phyloP scores from a whole-genome alignment of 164 flowering plant species.

The Sedum album region DNA sequence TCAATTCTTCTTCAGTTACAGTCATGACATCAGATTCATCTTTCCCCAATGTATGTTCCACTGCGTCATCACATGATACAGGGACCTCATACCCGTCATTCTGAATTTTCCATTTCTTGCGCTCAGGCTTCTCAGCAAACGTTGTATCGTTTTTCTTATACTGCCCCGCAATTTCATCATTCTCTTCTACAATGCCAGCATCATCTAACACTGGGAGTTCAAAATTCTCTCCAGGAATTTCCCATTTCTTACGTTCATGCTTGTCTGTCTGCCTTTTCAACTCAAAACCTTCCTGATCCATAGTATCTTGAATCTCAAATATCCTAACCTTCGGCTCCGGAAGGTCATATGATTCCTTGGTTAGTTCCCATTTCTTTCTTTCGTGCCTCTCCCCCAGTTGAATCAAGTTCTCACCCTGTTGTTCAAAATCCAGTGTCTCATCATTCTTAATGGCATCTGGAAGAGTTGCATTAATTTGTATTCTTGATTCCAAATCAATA shows the following conservation, averaged over 20 bases:
- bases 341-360: conserved; percentile 11
- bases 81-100: conserved; percentile 9
- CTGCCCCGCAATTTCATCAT: conserved; percentile 9
- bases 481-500: conserved; percentile 11
- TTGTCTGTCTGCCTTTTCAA: conserved; percentile 1
- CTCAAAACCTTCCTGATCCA: neutral
- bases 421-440: conserved; percentile 2
- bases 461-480: conserved; percentile 9
- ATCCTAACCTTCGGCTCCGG: neutral
- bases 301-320: neutral
- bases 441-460: neutral
- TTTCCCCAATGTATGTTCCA: conserved; percentile 11
- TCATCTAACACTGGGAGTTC: conserved; percentile 11
- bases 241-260: conserved; percentile 12
- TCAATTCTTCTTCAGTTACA: conserved; percentile 5
- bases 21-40: conserved; percentile 8
- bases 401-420: conserved; percentile 4
- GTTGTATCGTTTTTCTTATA: neutral
- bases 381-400: conserved; percentile 10
- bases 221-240: conserved; percentile 5
- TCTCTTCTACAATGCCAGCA: neutral
- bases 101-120: conserved; percentile 10
- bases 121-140: conserved; percentile 8
- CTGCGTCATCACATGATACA: conserved; percentile 1
- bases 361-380: conserved; percentile 10